Evolutionary conservation across 768 basidiomycete genomes (phyloP).

Genomic region (Boletales sp.): DNA sequence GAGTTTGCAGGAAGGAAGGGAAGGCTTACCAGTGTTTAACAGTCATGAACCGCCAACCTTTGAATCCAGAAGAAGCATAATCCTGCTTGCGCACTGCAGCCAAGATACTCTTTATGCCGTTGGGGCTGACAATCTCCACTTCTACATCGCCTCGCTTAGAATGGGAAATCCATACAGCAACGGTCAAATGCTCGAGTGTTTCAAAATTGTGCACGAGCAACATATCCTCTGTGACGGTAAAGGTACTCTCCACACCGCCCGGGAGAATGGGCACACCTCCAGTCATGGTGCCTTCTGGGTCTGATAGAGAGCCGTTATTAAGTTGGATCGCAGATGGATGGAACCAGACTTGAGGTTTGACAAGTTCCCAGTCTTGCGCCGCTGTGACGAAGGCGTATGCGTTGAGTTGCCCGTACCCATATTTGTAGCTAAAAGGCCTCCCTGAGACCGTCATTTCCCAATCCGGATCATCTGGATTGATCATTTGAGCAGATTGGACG

Average conservation of each 20-base stretch:
- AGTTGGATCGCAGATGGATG: conserved; percentile 70
- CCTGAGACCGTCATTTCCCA: conserved; percentile 76
- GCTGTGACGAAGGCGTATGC: conserved; percentile 78
- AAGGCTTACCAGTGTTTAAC: conserved; percentile 87
- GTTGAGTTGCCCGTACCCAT: conserved; percentile 89
- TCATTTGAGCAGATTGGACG: conserved; percentile 66
- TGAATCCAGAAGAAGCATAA: conserved; percentile 61
- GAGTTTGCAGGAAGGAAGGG: not conserved
- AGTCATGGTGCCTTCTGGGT: conserved; percentile 42
- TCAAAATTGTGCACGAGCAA: conserved; percentile 78
- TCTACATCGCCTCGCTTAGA: conserved; percentile 86
- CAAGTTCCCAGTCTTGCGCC: conserved; percentile 77
- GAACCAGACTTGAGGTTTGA: conserved; percentile 94
- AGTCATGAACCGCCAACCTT: conserved; percentile 98
- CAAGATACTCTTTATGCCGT: conserved; percentile 80
- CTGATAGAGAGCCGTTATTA: conserved; percentile 51
- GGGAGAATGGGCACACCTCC: conserved; percentile 66
- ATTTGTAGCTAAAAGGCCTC: conserved; percentile 77
- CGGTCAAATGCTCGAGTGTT: conserved; percentile 85
- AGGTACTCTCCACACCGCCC: conserved; percentile 61
- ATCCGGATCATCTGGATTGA: conserved; percentile 89
- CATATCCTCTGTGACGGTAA: conserved; percentile 64
- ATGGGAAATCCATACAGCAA: conserved; percentile 93
- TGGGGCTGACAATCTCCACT: conserved; percentile 82
- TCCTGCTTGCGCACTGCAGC: conserved; percentile 71